A percentile compares a stretch with the other conserved stretches of the same genome.
phyloP scores from a whole-genome alignment of 2,329 filamentous ascomycete species.

The Phyllosticta capitalensis region DNA sequence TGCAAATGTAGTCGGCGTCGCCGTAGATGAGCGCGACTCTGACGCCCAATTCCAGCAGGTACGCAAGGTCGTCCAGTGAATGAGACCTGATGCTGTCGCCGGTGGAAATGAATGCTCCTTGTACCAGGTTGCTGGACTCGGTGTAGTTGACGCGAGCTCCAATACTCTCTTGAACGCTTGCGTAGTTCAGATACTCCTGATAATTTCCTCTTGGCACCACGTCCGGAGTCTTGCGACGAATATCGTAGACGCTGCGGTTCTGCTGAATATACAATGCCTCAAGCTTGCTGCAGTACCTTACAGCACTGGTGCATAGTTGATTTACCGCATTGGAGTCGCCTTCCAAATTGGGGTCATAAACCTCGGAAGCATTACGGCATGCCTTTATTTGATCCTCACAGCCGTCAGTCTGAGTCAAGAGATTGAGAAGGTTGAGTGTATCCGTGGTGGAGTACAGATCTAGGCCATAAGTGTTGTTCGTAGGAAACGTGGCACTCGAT shows the following conservation, averaged over 20 bases:
- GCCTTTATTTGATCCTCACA: constrained; percentile 38
- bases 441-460: constrained; percentile 45
- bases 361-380: constrained; percentile 24
- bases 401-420: constrained; percentile 40
- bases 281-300: constrained; percentile 15
- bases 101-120: constrained; percentile 21
- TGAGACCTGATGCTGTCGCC: constrained; percentile 37
- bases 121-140: constrained; percentile 31
- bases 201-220: constrained; percentile 35
- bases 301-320: constrained; percentile 18
- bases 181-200: constrained; percentile 42
- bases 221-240: constrained; percentile 27
- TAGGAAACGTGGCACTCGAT: constrained; percentile 48
- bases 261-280: constrained; percentile 3
- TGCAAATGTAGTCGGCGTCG: constrained; percentile 48
- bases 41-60: constrained; percentile 33
- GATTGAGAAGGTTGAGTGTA: constrained; percentile 37
- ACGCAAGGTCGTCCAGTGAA: constrained; percentile 31
- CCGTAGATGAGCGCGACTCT: constrained; percentile 62
- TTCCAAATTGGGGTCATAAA: constrained; percentile 25
- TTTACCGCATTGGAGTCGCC: constrained; percentile 26
- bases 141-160: constrained; percentile 44
- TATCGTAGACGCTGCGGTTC: constrained; percentile 37
- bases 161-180: constrained; percentile 38
- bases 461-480: constrained; percentile 58